Evolutionary conservation across 345 rosid genomes (phyloP).

Genomic region (Sonneratia alba): DNA sequence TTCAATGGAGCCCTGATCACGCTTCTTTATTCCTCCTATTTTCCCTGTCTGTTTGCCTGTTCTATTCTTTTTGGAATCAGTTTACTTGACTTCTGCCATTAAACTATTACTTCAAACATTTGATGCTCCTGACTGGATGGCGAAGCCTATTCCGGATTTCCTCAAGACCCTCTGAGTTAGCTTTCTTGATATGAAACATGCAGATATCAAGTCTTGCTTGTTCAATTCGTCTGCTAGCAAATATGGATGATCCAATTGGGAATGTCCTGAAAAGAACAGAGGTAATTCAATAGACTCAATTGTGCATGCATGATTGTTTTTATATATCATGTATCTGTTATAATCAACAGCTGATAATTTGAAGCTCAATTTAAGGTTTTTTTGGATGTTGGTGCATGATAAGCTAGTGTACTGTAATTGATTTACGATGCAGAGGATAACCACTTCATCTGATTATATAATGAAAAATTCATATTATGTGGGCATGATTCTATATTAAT

Average conservation of each 20-base stretch:
- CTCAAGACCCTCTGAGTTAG: conserved; percentile 5
- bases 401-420: neutral
- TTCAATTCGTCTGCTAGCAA: conserved; percentile 75
- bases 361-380: neutral
- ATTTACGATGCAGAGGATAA: neutral
- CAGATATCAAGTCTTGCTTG: conserved; percentile 75
- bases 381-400: neutral
- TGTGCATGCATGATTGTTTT: neutral
- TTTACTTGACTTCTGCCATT: neutral
- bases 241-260: conserved; percentile 95
- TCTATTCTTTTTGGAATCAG: conserved; percentile 4
- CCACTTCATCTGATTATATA: neutral
- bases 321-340: neutral
- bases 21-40: neutral
- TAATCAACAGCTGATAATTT: neutral
- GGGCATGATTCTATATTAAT: neutral
- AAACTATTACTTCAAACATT: neutral
- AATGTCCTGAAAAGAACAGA: conserved; percentile 71
- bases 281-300: conserved; percentile 34
- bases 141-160: neutral
- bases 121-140: neutral
- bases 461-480: neutral
- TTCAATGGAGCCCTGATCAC: neutral
- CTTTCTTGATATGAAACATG: conserved; percentile 4
- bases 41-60: neutral